phyloP scores from a whole-genome alignment of 768 basidiomycete genomes.

The Lyophyllum shimeji region DNA sequence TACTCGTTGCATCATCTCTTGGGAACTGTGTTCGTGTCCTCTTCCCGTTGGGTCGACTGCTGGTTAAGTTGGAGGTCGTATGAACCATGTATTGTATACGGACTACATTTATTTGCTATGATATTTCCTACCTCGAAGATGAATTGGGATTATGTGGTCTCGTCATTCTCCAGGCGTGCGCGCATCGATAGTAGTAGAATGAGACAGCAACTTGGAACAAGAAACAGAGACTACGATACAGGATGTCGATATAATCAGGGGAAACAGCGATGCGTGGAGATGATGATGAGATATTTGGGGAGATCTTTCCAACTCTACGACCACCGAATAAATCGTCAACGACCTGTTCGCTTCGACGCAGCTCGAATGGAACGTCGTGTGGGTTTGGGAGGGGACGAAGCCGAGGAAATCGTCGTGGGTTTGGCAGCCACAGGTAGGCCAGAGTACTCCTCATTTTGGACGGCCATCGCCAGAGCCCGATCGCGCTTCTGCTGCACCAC shows the following conservation, averaged over 20 bases:
- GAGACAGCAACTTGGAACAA: too few species aligned
- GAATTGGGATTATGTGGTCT: too few species aligned
- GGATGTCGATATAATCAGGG: too few species aligned
- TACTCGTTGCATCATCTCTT: not conserved
- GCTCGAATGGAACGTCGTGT: not conserved
- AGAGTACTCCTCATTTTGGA: not conserved
- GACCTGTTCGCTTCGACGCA: not conserved
- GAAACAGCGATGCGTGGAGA: too few species aligned
- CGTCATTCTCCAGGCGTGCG: too few species aligned
- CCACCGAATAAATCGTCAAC: too few species aligned
- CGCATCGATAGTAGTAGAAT: too few species aligned
- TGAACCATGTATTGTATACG: conserved; percentile 10
- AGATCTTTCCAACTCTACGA: too few species aligned
- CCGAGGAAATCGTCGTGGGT: not conserved
- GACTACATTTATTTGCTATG: conserved; percentile 4
- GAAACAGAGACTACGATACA: too few species aligned
- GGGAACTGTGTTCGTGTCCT: not conserved
- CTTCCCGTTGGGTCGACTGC: not conserved
- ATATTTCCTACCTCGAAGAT: not conserved
- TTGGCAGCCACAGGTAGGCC: not conserved
- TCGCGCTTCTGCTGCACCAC: not conserved
- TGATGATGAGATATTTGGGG: too few species aligned
- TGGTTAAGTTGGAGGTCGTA: not conserved
- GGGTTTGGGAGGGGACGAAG: not conserved
- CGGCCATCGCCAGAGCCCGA: not conserved